Percentiles rank a stretch among this genome's conserved stretches.
phyloP scores from a whole-genome alignment of 1,139 yeast genomes.

The Diutina catenulata region DNA sequence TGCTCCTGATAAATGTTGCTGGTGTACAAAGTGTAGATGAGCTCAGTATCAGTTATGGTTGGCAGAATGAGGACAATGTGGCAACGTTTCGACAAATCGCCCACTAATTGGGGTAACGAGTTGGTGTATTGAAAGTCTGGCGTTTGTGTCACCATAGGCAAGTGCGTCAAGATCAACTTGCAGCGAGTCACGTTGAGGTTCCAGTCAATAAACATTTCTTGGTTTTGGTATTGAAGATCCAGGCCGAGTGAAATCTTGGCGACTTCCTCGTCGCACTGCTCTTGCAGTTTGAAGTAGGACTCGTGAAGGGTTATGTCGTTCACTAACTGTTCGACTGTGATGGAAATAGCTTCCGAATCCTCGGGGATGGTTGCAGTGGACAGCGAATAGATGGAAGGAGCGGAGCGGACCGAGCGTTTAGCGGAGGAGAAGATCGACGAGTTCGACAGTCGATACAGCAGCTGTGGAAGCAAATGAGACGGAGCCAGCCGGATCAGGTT shows the following conservation, averaged over 20 bases:
- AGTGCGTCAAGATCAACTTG: slow-evolving; percentile 25
- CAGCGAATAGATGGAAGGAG: slow-evolving; percentile 31
- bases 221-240: slow-evolving; percentile 28
- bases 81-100: slow-evolving; percentile 31
- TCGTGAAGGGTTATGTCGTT: slow-evolving; percentile 34
- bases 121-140: slow-evolving; percentile 26
- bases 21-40: slow-evolving; percentile 28
- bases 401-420: slow-evolving; percentile 29
- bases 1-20: slow-evolving; percentile 38
- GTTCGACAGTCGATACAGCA: slow-evolving; percentile 19
- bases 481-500: slow-evolving; percentile 25
- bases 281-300: slow-evolving; percentile 19
- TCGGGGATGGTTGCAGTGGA: slow-evolving; percentile 39
- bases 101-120: slow-evolving; percentile 30
- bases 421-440: slow-evolving; percentile 24
- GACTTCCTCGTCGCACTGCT: slow-evolving; percentile 22
- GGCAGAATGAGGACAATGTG: slow-evolving; percentile 31
- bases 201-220: slow-evolving; percentile 35
- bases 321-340: slow-evolving; percentile 34
- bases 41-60: slow-evolving; percentile 31
- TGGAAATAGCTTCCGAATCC: slow-evolving; percentile 31
- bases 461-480: slow-evolving; percentile 13
- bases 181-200: slow-evolving; percentile 36
- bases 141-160: slow-evolving; percentile 28
- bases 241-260: slow-evolving; percentile 32